Evolutionary conservation across 768 basidiomycete genomes (phyloP), one percentile per base, ranked within the genome.

Genomic region (Tubosaeta sp.): DNA sequence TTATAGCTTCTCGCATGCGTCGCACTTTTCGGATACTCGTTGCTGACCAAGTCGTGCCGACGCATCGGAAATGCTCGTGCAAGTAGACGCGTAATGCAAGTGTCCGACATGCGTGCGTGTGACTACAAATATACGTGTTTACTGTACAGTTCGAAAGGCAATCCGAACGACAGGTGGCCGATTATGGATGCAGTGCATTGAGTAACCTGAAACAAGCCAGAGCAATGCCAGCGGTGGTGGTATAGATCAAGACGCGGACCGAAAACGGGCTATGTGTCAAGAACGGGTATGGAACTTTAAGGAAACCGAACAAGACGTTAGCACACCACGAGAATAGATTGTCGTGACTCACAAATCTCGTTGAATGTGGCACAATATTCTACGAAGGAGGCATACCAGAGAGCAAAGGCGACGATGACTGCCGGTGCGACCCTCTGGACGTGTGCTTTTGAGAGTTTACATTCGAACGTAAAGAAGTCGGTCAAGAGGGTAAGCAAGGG

Each of bases 251-350:
- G 12, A 84, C 55, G 13, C 89, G 78, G 29, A 74, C 68, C 8
- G 61, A 56, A 17, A 83, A 70, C 0, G 80, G 70, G 61, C 77
- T 84, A 16, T 83, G 58, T 0, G 83, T 88, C 52, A 93, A 72
- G 72, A 93, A 92, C 0, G 91, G 91, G 68, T 93, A 92, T 26
- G 90, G 88, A 71, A 91, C 87, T 88, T 51, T 13, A 14, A n/a
- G 3, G 16, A 5, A 46, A 45, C 35, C 32, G 22, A 19, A 14
- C 34, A 41, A 31, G 45, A 7, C 19, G 27, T 55, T 31, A 52
- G 44, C 31, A 47, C 61, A 26, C 29, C 26, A 39, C 11, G 32
- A 5, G 17, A 16, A 14, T 37, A 8, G 35, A 13, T 27, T 25
- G 8, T 11, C 22, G 11, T 16, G 12, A 77, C 83, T 69, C 56